Conservation (phyloP, 176 grass and related monocot genomes). For the Eragrostis curvula region DNA sequence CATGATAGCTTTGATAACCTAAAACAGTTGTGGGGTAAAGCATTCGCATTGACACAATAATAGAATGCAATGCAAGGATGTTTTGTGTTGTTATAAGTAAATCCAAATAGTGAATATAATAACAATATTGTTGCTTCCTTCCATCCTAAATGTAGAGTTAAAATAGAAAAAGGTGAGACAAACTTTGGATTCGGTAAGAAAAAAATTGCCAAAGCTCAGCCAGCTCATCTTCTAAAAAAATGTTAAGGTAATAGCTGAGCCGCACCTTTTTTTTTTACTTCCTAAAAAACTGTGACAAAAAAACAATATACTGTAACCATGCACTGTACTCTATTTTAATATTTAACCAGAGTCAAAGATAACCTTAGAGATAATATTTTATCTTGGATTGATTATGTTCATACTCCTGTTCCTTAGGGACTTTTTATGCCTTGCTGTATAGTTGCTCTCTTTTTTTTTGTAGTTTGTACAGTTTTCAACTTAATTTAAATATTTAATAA, state of each 20-base stretch:
- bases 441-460: too few species aligned
- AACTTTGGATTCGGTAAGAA: conserved; percentile 4
- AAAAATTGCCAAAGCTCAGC: neutral
- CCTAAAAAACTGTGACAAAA: neutral
- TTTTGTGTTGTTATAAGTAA: neutral
- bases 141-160: conserved; percentile 6
- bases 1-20: conserved; percentile 92
- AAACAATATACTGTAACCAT: neutral
- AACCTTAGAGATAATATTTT: too few species aligned
- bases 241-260: neutral
- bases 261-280: neutral
- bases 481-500: too few species aligned
- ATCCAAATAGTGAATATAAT: neutral
- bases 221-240: neutral
- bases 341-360: too few species aligned
- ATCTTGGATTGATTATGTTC: too few species aligned
- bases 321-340: neutral
- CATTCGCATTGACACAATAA: conserved; percentile 26
- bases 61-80: neutral
- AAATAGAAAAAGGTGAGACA: conserved; percentile 11
- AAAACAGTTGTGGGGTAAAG: conserved; percentile 36
- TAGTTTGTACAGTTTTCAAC: too few species aligned
- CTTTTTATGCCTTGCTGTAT: too few species aligned
- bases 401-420: too few species aligned
- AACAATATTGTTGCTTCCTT: neutral